Conservation (phyloP, 116 monocot species). For the Iris pallida region DNA sequence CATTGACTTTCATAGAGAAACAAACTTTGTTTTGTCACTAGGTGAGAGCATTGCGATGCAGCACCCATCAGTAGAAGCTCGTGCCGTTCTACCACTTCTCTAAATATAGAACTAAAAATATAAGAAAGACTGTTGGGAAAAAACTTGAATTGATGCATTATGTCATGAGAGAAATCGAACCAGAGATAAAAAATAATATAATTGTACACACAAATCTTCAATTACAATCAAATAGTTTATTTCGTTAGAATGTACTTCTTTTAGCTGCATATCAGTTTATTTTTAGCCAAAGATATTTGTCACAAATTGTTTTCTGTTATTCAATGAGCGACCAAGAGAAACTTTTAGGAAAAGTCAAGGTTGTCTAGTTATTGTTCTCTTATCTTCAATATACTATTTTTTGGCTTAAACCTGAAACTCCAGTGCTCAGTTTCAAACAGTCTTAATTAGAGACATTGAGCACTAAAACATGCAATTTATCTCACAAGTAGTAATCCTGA, state of each 20-base stretch:
- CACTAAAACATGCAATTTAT: too few relatives aligned
- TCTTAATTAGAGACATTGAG: too few relatives aligned
- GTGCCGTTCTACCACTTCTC: constrained; percentile 98
- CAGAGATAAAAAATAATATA: not conserved
- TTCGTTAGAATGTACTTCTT: not conserved
- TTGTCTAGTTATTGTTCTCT: too few relatives aligned
- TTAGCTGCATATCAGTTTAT: constrained; percentile 1
- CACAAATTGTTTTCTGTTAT: too few relatives aligned
- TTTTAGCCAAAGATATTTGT: not conserved
- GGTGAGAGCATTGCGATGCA: constrained; percentile 85
- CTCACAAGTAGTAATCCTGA: too few relatives aligned
- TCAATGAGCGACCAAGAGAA: too few relatives aligned
- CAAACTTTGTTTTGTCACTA: constrained; percentile 81
- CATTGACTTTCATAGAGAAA: constrained; percentile 81
- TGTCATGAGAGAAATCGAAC: not conserved
- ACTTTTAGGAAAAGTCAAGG: too few relatives aligned
- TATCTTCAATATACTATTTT: too few relatives aligned
- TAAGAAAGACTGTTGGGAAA: not conserved
- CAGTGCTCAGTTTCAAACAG: too few relatives aligned
- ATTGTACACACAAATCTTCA: too few relatives aligned
- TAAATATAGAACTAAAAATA: constrained; percentile 88
- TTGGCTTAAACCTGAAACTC: too few relatives aligned
- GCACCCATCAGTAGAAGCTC: constrained; percentile 88
- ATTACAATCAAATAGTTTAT: not conserved
- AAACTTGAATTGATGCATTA: not conserved